Base-by-base conservation (phyloP, 2,329 filamentous ascomycete genomes). In the Epichloe elymi region DNA sequence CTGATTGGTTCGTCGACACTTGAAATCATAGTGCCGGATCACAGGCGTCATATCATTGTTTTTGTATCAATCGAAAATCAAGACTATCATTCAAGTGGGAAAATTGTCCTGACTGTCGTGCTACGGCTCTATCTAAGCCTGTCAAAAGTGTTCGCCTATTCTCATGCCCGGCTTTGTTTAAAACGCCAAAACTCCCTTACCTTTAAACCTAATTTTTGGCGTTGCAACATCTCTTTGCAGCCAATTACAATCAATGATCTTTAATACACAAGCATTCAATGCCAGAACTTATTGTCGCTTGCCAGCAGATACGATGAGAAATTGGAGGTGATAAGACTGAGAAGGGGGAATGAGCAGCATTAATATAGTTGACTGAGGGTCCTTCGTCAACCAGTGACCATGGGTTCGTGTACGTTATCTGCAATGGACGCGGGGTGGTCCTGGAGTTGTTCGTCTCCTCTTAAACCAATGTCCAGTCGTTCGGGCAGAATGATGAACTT, bases 351-450 rank as follows among this genome's bases (percentile, higher is more conserved):
- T 19, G 36, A 30, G 11, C 14, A 54, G 40, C 51, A 15, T 14
- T 35, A 19, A 15, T 51, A 8, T 12, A 35, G 23, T 17, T 11
- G 17, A 15, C 5, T 26, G 6, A 15, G 12, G 12, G 20, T 2
- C 10, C n/a, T 30, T 37, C 4, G 35, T 68, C 63, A 78, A 47
- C 68, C 74, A 53, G 73, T 79, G 55, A 76, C 67, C 74, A 79
- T 78, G 6, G 70, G 66, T 54, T 76, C 74, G 46, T 73, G 70
- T 10, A 70, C 71, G 51, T 73, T 73, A 42, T 72, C 63, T 42
- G 39, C 46, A 7, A 52, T 41, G 35, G 54, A 51, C 52, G 56
- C 52, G 62, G 63, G 56, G 41, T 51, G 45, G 6, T 58, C 59
- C 17, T 52, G 51, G 10, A 63, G 63, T 12, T 59, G 48, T n/a